Base-by-base conservation (phyloP, 2,329 filamentous ascomycete species). In the Bipolaris bicolor region DNA sequence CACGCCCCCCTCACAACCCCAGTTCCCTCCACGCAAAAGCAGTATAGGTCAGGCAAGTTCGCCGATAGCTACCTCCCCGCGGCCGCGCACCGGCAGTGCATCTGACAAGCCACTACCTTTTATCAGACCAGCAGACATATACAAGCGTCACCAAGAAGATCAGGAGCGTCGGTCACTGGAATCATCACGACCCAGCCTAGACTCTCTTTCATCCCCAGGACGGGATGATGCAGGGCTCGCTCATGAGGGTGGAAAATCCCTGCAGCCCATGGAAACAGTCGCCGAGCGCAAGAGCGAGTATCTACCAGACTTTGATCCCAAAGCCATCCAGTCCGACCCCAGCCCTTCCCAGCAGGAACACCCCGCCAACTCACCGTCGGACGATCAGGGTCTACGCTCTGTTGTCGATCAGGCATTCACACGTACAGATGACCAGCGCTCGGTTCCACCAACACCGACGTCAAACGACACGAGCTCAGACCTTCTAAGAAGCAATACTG, bases 71-170 rank as follows among this genome's bases (percentile, higher is more conserved):
- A 63, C 62, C 3, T 70, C 71, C 4, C 67, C 70, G 7, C 68
- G 69, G 31, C 64, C 68, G 29, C 69, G 66, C 29, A 62, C 72
- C 2, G 64, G 66, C 45, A 68, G 63, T 56, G 76, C 76, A 24
- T 64, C 81, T 36, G 71, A 78, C 48, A 88, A 87, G 64, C 73
- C 85, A 1, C 76, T 85, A 18, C 83, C 87, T 0, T 88, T 94
- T 63, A 82, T 92, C 54, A 83, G 90, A 36, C 90, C 91, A 1
- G 85, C 89, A 11, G 91, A 96, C 64, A 88, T 93, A 40, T 93
- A 94, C 73, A 88, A 85, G 68, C 86, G 89, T 5, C 82, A 89
- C 73, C 85, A 85, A 50, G 88, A 91, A 63, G 89, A 90, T 62
- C 82, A 81, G 51, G 81, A 84, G 63, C 78, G 82, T 36, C 80